Evolutionary conservation across 495 filamentous ascomycete species (phyloP).

Genomic region (Parathielavia appendiculata): DNA sequence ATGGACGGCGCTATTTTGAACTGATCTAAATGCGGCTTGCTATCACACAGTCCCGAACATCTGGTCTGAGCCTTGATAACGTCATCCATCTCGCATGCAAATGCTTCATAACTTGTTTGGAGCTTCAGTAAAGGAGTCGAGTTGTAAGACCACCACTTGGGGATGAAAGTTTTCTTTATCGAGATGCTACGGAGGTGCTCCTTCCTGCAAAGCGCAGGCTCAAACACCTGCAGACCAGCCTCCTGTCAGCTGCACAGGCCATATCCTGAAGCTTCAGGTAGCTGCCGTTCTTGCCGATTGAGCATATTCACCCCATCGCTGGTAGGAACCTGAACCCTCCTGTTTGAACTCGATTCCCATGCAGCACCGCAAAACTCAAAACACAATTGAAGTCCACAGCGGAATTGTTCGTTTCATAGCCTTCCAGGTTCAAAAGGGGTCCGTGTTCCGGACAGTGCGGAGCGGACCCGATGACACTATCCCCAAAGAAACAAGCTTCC

Average conservation of each 20-base stretch:
- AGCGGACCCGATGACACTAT: background rate
- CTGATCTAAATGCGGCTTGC: too few relatives aligned
- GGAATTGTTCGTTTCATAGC: background rate
- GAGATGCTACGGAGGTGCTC: background rate
- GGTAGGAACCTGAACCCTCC: too few relatives aligned
- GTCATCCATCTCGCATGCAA: conserved; percentile 5
- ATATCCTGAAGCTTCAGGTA: background rate
- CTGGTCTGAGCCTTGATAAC: too few relatives aligned
- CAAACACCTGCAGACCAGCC: background rate
- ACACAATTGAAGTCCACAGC: background rate
- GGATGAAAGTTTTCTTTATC: background rate
- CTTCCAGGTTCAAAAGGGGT: too few relatives aligned
- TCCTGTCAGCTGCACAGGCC: conserved; percentile 27
- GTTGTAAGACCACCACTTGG: background rate
- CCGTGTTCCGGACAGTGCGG: background rate
- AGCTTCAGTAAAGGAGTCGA: background rate
- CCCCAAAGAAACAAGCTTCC: conserved; percentile 11
- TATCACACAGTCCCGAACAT: too few relatives aligned
- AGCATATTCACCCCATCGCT: too few relatives aligned
- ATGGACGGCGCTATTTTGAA: too few relatives aligned
- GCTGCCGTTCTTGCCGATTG: background rate
- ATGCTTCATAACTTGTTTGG: conserved; percentile 11
- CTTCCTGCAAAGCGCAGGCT: conserved; percentile 10
- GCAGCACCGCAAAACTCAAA: too few relatives aligned
- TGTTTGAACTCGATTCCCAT: too few relatives aligned